These are phyloP conservation scores for Exophiala lecanii-corni DNA, from an alignment of 2,329 filamentous ascomycete species.

Conservation along the genomic window DNA sequence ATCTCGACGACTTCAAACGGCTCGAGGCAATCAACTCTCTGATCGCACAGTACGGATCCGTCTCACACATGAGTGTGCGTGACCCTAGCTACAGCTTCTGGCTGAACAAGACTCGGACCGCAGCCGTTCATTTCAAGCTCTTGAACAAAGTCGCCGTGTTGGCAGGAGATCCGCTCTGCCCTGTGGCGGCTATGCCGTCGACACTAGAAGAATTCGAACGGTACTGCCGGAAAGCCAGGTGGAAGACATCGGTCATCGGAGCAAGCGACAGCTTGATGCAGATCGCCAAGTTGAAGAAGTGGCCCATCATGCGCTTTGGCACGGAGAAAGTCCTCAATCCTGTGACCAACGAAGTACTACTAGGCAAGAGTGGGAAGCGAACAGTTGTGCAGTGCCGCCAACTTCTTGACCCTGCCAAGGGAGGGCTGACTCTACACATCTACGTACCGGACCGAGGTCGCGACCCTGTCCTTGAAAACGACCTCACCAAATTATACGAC, in stretches of 20 bases:
- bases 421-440: conserved; percentile 32
- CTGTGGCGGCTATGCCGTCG: conserved; percentile 23
- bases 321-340: conserved; percentile 39
- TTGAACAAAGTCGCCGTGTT: conserved; percentile 36
- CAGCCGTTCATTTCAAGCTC: conserved; percentile 37
- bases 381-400: conserved; percentile 36
- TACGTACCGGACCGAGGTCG: conserved; percentile 33
- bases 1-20: conserved; percentile 31
- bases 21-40: conserved; percentile 31
- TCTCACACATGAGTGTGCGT: conserved; percentile 42
- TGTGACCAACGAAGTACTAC: conserved; percentile 36
- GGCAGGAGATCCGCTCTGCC: conserved; percentile 37
- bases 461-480: conserved; percentile 30
- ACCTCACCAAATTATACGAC: conserved; percentile 35
- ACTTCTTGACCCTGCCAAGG: conserved; percentile 34
- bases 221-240: conserved; percentile 30
- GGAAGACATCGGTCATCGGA: conserved; percentile 36
- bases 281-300: conserved; percentile 29
- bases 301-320: conserved; percentile 37
- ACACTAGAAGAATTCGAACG: conserved; percentile 34
- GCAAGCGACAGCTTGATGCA: conserved; percentile 32
- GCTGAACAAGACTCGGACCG: conserved; percentile 33
- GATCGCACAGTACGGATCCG: conserved; percentile 32
- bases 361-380: conserved; percentile 34
- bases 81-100: conserved; percentile 40